Percentiles rank a stretch among this genome's conserved stretches.
phyloP scores from a whole-genome alignment of 768 basidiomycete species.

The Suillus alpinus region DNA sequence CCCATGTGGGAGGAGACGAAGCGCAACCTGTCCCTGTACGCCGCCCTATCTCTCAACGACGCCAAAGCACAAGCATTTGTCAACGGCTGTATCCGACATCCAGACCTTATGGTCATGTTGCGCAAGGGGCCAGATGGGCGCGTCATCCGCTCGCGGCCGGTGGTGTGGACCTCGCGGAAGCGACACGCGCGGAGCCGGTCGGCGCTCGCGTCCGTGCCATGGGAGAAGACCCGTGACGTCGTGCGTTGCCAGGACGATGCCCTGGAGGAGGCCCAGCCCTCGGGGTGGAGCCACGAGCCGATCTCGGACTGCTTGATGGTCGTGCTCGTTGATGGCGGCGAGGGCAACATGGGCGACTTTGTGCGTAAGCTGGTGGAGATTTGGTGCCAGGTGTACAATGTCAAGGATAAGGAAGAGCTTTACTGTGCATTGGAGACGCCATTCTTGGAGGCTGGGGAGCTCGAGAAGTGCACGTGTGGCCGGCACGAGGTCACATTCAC shows the following conservation, averaged over 20 bases:
- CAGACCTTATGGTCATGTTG: slow-evolving; percentile 30
- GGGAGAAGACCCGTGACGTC: slow-evolving; percentile 21
- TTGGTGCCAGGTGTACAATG: slow-evolving; percentile 28
- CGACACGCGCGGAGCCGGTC: slow-evolving; percentile 26
- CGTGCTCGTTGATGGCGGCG: slow-evolving; percentile 24
- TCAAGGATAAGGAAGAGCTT: slow-evolving; percentile 18
- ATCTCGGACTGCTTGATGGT: slow-evolving; percentile 31
- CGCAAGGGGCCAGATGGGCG: slow-evolving; percentile 28
- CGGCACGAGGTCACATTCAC: slow-evolving; percentile 7
- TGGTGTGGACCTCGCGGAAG: slow-evolving; percentile 27
- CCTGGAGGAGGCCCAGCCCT: slow-evolving; percentile 24
- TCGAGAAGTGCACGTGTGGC: slow-evolving; percentile 18
- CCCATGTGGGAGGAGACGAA: slow-evolving; percentile 29
- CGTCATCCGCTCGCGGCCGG: slow-evolving; percentile 22
- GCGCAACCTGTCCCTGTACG: slow-evolving; percentile 25
- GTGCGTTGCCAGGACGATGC: slow-evolving; percentile 18
- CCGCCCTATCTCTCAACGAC: slow-evolving; percentile 26
- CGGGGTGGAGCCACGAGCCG: slow-evolving; percentile 10
- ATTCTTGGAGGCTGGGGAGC: slow-evolving; percentile 24
- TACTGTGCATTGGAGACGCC: slow-evolving; percentile 17
- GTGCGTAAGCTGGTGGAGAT: slow-evolving; percentile 23
- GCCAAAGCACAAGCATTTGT: slow-evolving; percentile 27
- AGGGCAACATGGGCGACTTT: slow-evolving; percentile 29
- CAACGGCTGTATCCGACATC: slow-evolving; percentile 29
- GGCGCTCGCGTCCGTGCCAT: slow-evolving; percentile 20